Evolutionary conservation across 176 grass and related monocot species (phyloP).

Genomic region (Oryza longistaminata): DNA sequence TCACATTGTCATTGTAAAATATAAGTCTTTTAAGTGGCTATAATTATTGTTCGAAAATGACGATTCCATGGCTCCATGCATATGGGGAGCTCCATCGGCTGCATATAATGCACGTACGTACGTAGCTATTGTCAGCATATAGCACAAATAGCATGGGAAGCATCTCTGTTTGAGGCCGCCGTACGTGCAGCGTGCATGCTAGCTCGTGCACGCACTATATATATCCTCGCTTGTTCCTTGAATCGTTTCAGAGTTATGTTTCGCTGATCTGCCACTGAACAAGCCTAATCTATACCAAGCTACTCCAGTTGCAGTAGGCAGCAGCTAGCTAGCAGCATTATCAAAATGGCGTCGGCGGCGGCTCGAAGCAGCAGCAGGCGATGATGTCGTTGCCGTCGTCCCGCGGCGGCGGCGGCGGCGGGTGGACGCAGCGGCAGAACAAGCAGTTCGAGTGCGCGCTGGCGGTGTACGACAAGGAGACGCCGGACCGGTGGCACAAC

Average conservation of each 20-base stretch:
- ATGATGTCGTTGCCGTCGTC: background rate
- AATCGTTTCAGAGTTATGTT: background rate
- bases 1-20: too few relatives aligned
- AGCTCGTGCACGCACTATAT: background rate
- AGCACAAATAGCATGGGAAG: background rate
- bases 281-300: background rate
- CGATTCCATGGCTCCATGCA: background rate
- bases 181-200: background rate
- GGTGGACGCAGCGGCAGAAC: conserved; percentile 72
- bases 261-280: background rate
- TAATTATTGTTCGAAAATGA: background rate
- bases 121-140: background rate
- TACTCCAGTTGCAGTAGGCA: background rate
- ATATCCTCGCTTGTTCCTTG: background rate
- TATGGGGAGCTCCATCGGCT: background rate
- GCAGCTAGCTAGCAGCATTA: background rate
- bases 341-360: conserved; percentile 12
- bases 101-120: background rate
- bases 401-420: conserved; percentile 26
- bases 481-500: conserved; percentile 71
- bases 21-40: too few relatives aligned
- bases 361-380: background rate
- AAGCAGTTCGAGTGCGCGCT: conserved; percentile 75
- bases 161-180: too few relatives aligned
- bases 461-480: conserved; percentile 66